phyloP scores from a whole-genome alignment of 352 stramenopile species.

The Halophytophthora polymorphica region DNA sequence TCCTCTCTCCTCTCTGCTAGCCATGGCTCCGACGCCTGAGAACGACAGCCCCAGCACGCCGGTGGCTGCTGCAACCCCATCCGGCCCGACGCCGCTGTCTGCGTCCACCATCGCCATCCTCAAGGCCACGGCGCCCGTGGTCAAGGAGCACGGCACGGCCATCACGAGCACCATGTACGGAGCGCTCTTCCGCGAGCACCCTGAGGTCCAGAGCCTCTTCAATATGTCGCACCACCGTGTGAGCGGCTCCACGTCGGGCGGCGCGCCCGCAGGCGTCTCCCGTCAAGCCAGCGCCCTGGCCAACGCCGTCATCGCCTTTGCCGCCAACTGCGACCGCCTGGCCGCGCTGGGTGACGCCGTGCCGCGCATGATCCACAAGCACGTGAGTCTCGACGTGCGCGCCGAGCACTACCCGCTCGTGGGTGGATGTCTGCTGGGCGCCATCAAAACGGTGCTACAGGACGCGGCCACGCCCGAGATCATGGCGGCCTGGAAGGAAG shows the following conservation, averaged over 20 bases:
- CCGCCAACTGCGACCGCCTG: constrained; percentile 62
- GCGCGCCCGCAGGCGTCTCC: constrained; percentile 19
- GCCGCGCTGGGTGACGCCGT: constrained; percentile 43
- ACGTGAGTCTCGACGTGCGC: constrained; percentile 56
- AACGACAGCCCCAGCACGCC: background rate
- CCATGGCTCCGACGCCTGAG: constrained; percentile 18
- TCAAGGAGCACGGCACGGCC: constrained; percentile 51
- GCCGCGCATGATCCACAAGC: constrained; percentile 57
- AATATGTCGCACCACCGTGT: constrained; percentile 67
- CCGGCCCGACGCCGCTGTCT: constrained; percentile 27
- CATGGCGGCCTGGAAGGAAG: constrained; percentile 50
- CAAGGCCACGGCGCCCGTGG: constrained; percentile 59
- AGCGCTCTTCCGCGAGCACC: constrained; percentile 62
- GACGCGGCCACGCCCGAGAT: constrained; percentile 62
- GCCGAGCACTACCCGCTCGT: constrained; percentile 74
- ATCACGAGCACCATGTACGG: constrained; percentile 74
- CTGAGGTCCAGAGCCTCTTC: constrained; percentile 64
- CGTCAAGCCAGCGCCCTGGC: constrained; percentile 49
- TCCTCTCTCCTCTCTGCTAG: background rate
- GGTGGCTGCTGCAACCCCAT: constrained; percentile 1
- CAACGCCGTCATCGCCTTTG: constrained; percentile 57
- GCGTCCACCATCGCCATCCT: constrained; percentile 49
- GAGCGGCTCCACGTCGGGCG: constrained; percentile 26
- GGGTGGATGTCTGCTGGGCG: constrained; percentile 43
- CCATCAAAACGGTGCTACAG: constrained; percentile 53